phyloP scores from a whole-genome alignment of 1,284 basidiomycete species.

The Rhodotorula glutinis region DNA sequence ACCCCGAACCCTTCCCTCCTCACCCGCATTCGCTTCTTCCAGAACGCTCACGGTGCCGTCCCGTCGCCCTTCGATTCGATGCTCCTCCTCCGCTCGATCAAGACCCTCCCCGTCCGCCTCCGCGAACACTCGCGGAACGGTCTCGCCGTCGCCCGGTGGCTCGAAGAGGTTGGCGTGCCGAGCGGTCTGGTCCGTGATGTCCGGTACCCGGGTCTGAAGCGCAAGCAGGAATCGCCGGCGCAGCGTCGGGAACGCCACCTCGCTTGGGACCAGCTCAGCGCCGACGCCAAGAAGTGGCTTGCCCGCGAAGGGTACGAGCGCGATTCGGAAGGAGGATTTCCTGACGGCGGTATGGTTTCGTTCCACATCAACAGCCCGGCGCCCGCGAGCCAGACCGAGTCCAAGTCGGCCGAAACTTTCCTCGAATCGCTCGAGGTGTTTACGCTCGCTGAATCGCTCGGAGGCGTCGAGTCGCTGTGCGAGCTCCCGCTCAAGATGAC shows the following conservation, averaged over 20 bases:
- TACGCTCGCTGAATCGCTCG: slow-evolving; percentile 81
- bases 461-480: slow-evolving; percentile 69
- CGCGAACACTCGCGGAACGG: slow-evolving; percentile 82
- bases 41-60: slow-evolving; percentile 62
- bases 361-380: slow-evolving; percentile 53
- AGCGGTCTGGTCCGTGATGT: slow-evolving; percentile 64
- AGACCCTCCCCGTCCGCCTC: slow-evolving; percentile 81
- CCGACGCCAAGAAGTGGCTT: slow-evolving; percentile 47
- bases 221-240: slow-evolving; percentile 32
- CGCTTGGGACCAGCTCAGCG: slow-evolving; percentile 65
- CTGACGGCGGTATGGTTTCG: slow-evolving; percentile 80
- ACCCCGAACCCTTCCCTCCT: slow-evolving; percentile 58
- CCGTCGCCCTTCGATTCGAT: slow-evolving; percentile 86
- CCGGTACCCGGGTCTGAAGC: slow-evolving; percentile 76
- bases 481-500: slow-evolving; percentile 50
- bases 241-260: slow-evolving; percentile 38
- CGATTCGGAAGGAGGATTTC: slow-evolving; percentile 58
- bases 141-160: slow-evolving; percentile 66
- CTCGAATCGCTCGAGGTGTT: slow-evolving; percentile 68
- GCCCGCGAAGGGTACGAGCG: slow-evolving; percentile 34
- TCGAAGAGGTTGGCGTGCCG: slow-evolving; percentile 56
- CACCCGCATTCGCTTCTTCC: slow-evolving; percentile 72
- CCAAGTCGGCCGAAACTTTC: slow-evolving; percentile 59
- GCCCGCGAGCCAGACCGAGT: slow-evolving; percentile 16
- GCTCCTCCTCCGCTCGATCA: slow-evolving; percentile 76